Base-by-base conservation (phyloP, 2,329 filamentous ascomycete genomes). In the Ampelomyces quisqualis region DNA sequence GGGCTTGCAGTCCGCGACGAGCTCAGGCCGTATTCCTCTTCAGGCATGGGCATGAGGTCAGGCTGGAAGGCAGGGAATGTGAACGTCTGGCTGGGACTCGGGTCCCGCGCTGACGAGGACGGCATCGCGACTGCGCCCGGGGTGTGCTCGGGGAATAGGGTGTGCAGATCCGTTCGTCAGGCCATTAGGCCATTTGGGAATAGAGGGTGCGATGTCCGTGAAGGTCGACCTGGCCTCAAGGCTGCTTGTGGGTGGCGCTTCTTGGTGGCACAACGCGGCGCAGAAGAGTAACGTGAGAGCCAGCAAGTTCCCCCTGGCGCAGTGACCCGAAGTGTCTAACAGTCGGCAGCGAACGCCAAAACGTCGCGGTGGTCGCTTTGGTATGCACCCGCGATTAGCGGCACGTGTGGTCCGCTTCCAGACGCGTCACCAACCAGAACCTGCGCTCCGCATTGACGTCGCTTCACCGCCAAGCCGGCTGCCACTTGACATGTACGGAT, bases 21-120 rank as follows among this genome's bases (percentile, higher is more conserved):
- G 45, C 45, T 65, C 40, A 57, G 49, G 39, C 61, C 59, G 27
- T 55, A 60, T 23, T 41, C 62, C 44, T 69, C 65, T 34, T 69
- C 59, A 28, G 67, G 62, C 35, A 61, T 65, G 10, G 67, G 67
- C 14, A 70, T 58, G 34, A 70, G 55, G 22, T 73, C 69, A 23
- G 65, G 67, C 45, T 70, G 65, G 51, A 74, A 70, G 47, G 72
- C 62, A 26, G 72, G 72, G 55, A 75, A 75, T 46, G 71, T 71
- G 58, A 70, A 70, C 9, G 64, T 73, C 47, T 62, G 52, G 24
- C 62, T 54, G 37, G 64, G 50, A 39, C 53, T 59, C 36, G 60
- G 40, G 45, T 64, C 60, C 37, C 54, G 49, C 37, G 55, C 58
- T 43, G 59, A 55, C 32, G 49, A 53, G 17, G 62, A 53, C 34